A percentile compares a stretch with the other conserved stretches of the same genome.
Conservation (phyloP, 495 filamentous ascomycete species). For the Eremomyces bilateralis region DNA sequence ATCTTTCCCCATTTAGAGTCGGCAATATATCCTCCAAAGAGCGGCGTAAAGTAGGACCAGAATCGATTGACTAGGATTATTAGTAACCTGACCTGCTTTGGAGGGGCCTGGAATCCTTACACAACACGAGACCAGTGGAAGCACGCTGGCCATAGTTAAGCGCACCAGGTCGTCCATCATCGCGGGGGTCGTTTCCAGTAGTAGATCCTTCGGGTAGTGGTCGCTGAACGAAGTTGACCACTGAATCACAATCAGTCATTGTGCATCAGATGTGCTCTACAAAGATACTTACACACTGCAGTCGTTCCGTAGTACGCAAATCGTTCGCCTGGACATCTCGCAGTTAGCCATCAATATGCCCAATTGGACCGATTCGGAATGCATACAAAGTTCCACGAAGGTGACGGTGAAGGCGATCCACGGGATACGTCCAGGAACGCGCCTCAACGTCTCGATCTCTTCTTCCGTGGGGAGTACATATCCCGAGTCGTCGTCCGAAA, state of each 20-base stretch:
- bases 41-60: constrained; percentile 52
- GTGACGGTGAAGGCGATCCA: constrained; percentile 45
- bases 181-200: constrained; percentile 26
- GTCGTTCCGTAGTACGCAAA: constrained; percentile 65
- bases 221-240: constrained; percentile 49
- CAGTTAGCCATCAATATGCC: too few relatives aligned
- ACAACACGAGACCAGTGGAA: constrained; percentile 40
- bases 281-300: constrained; percentile 44
- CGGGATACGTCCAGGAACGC: constrained; percentile 42
- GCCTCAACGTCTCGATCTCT: constrained; percentile 36
- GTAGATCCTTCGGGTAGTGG: constrained; percentile 34
- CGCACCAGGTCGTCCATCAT: constrained; percentile 36
- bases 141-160: constrained; percentile 43
- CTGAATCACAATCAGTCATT: too few relatives aligned
- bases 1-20: constrained; percentile 52
- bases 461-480: constrained; percentile 19
- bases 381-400: constrained; percentile 55
- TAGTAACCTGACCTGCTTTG: too few relatives aligned
- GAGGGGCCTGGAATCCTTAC: too few relatives aligned
- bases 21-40: constrained; percentile 47
- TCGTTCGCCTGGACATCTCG: too few relatives aligned
- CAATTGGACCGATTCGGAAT: too few relatives aligned
- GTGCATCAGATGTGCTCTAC: too few relatives aligned
- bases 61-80: constrained; percentile 50
- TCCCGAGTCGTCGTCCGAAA: not conserved